A percentile compares a stretch with the other conserved stretches of the same genome.
Conservation (phyloP, 192 early-diverging fungal species). For the Physocladia obscura region DNA sequence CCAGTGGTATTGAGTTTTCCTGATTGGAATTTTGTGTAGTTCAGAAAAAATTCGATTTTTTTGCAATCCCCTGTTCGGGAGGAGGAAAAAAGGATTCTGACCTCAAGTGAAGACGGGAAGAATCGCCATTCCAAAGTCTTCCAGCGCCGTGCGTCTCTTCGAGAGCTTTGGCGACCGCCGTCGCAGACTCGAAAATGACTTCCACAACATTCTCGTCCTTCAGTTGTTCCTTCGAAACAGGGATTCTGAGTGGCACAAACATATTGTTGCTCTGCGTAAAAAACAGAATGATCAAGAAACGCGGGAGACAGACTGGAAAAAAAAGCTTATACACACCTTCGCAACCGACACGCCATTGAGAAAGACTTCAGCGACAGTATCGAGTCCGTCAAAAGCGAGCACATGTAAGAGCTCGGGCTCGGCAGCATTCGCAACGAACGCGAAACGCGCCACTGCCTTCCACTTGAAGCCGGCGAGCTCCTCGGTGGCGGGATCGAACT, state of each 20-base stretch:
- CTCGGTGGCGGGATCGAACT: constrained; percentile 8
- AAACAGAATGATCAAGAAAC: too few relatives aligned
- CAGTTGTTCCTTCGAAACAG: constrained; percentile 27
- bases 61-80: too few relatives aligned
- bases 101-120: constrained; percentile 30
- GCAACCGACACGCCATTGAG: constrained; percentile 43
- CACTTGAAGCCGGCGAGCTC: neutral
- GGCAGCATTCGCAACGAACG: neutral
- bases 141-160: constrained; percentile 13
- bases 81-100: too few relatives aligned
- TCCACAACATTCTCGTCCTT: neutral
- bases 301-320: neutral
- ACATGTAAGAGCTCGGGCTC: neutral
- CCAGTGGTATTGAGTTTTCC: constrained; percentile 46
- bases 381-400: constrained; percentile 50
- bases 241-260: constrained; percentile 41
- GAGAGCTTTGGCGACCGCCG: constrained; percentile 18
- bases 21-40: neutral
- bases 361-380: constrained; percentile 46
- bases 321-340: neutral
- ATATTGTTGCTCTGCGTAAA: constrained; percentile 42
- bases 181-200: constrained; percentile 42
- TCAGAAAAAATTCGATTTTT: neutral
- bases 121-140: constrained; percentile 37
- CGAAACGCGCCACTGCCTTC: neutral